Base-by-base conservation (phyloP, 169 alveolate species). In the Cryptosporidium sp. region DNA sequence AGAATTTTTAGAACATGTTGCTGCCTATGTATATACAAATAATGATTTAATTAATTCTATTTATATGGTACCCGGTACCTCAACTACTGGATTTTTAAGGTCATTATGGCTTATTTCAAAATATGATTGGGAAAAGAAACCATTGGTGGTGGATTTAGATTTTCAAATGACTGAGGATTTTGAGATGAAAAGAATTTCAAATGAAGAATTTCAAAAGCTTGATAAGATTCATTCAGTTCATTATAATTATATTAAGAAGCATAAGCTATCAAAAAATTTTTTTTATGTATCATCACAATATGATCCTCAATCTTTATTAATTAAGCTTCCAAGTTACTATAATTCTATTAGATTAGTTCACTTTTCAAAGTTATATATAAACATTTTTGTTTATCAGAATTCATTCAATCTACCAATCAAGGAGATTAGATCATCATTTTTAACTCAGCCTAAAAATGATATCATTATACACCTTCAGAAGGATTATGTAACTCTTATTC, bases 291-390 rank as follows among this genome's bases (percentile, higher is more conserved):
- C 89, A 58, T 59, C 69, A 33, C 55, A 12, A 50, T 31, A 31
- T 62, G 89, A 80, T 80, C 89, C 89, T 14, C 89, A 80, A 65
- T 80, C 80, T 6, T n/a, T 80, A 18, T 33, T 80, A 2, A 80
- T 80, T 41, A 80, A 41, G 26, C 43, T 80, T 3, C 89, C 89
- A 43, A 80, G 65, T 9, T 21, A 62, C 39, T 80, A 80, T 41
- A 80, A 80, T 58, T 80, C 80, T 12, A 23, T 1, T 18, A 58
- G 89, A 43, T 37, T 80, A 14, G 51, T 80, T 48, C 62, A 80
- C 23, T 62, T 80, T 29, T 52, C 89, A 26, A 80, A 62, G 18
- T 16, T 62, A 45, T 80, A 61, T 45, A 35, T 80, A 10, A 39
- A 80, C 3, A 80, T 65, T 61, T 62, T 80, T 43, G 59, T 45